These are phyloP conservation scores for Phyllachora maydis DNA, from an alignment of 2,329 filamentous ascomycete genomes.

Conservation along the genomic window DNA sequence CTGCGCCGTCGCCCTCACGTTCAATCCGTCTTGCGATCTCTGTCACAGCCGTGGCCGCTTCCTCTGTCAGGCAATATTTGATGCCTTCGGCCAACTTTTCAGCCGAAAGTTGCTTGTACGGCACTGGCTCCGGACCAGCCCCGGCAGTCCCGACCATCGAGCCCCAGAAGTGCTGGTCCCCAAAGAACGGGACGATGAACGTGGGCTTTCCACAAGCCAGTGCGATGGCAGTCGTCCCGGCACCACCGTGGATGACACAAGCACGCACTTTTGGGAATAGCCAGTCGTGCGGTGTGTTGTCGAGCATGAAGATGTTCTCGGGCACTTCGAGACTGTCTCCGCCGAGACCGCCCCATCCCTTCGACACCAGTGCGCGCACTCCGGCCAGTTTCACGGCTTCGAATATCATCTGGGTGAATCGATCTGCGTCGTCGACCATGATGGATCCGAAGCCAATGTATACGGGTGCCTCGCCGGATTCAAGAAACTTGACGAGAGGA, in stretches of 20 bases:
- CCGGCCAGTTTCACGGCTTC: constrained; percentile 44
- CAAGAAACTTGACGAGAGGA: constrained; percentile 32
- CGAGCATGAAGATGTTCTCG: constrained; percentile 50
- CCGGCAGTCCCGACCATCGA: constrained; percentile 41
- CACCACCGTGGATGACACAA: constrained; percentile 59
- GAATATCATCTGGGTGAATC: constrained; percentile 51
- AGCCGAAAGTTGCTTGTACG: constrained; percentile 43
- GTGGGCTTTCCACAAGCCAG: constrained; percentile 52
- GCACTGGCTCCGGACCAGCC: constrained; percentile 45
- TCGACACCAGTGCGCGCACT: constrained; percentile 50
- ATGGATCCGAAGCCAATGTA: constrained; percentile 65
- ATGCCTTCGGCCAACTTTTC: constrained; percentile 53
- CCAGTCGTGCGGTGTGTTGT: constrained; percentile 61
- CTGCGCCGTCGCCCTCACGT: constrained; percentile 43
- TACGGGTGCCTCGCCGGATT: constrained; percentile 34
- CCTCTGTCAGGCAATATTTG: constrained; percentile 39
- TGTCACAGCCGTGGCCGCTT: constrained; percentile 34
- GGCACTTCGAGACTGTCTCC: constrained; percentile 27
- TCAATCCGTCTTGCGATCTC: constrained; percentile 41
- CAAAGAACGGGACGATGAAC: constrained; percentile 64
- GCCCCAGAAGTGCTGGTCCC: constrained; percentile 65
- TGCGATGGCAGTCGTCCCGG: constrained; percentile 56
- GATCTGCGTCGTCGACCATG: constrained; percentile 50
- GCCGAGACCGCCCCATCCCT: constrained; percentile 57
- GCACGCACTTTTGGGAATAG: constrained; percentile 46